A percentile compares a stretch with the other conserved stretches of the same genome.
phyloP scores from a whole-genome alignment of 2,329 filamentous ascomycete genomes.

The Cryoendolithus antarcticus region DNA sequence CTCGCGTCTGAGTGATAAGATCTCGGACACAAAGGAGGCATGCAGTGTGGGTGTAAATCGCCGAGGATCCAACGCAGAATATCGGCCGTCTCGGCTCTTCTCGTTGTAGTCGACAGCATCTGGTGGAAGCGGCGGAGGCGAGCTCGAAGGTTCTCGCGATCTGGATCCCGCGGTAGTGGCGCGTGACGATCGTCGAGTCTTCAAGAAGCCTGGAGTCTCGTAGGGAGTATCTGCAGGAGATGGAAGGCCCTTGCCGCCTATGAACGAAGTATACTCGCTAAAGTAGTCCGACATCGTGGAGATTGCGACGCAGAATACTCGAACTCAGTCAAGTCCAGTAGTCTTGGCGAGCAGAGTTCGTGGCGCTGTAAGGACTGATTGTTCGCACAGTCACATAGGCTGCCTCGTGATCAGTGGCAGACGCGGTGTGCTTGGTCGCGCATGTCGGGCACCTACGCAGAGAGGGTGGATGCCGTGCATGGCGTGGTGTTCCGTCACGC shows the following conservation, averaged over 20 bases:
- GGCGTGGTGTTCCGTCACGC: too few species aligned
- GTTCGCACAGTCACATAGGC: too few species aligned
- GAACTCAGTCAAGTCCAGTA: too few species aligned
- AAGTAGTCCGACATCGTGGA: slow-evolving; percentile 31
- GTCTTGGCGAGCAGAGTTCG: too few species aligned
- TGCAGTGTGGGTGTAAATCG: slow-evolving; percentile 92
- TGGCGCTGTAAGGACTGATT: too few species aligned
- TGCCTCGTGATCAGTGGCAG: too few species aligned
- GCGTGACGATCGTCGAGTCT: slow-evolving; percentile 53
- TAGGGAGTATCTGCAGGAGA: slow-evolving; percentile 62
- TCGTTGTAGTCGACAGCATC: slow-evolving; percentile 25
- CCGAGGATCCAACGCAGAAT: slow-evolving; percentile 69
- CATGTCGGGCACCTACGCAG: too few species aligned
- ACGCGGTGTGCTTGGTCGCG: too few species aligned
- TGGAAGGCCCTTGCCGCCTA: slow-evolving; percentile 48
- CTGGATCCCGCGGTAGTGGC: slow-evolving; percentile 39
- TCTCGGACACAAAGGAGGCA: slow-evolving; percentile 88
- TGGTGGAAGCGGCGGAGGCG: slow-evolving; percentile 45
- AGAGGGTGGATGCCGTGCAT: too few species aligned
- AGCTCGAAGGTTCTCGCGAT: slow-evolving; percentile 52
- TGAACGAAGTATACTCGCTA: slow-evolving; percentile 31
- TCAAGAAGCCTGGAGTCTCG: slow-evolving; percentile 39
- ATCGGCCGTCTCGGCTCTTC: slow-evolving; percentile 37
- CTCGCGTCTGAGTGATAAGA: slow-evolving; percentile 72
- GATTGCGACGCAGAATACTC: too few species aligned